Percentiles rank a stretch among this genome's conserved stretches.
phyloP scores from a whole-genome alignment of 2,329 filamentous ascomycete species.

The Gliomastix tumulicola region DNA sequence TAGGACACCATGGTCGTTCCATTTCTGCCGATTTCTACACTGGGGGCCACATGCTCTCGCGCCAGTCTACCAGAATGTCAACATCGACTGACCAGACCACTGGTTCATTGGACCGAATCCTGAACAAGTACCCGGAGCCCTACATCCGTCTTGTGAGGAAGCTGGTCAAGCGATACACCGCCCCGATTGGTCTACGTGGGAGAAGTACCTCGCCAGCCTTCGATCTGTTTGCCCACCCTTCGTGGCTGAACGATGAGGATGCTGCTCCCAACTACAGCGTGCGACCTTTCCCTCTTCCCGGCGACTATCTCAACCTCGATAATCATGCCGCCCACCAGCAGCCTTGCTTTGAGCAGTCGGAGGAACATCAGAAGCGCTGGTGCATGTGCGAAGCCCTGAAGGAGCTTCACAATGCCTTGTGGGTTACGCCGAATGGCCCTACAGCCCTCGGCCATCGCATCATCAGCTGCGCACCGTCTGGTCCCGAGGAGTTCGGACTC shows the following conservation, averaged over 20 bases:
- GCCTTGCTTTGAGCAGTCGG: slow-evolving; percentile 10
- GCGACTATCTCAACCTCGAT: slow-evolving; percentile 38
- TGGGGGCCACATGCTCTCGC: not conserved
- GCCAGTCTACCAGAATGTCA: slow-evolving; percentile 15
- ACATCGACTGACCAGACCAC: slow-evolving; percentile 29
- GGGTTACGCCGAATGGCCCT: slow-evolving; percentile 19
- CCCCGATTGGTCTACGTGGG: slow-evolving; percentile 10
- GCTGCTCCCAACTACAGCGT: slow-evolving; percentile 11
- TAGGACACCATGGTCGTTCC: not conserved
- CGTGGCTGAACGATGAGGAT: slow-evolving; percentile 19
- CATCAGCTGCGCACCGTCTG: slow-evolving; percentile 8
- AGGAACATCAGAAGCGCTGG: slow-evolving; percentile 13
- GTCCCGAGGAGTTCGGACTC: slow-evolving; percentile 6
- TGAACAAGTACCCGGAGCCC: slow-evolving; percentile 20
- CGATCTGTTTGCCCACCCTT: no score
- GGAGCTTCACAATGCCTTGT: slow-evolving; percentile 15
- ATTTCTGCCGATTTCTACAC: not conserved
- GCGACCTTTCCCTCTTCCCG: slow-evolving; percentile 30
- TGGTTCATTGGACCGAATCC: slow-evolving; percentile 22
- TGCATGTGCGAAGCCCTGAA: slow-evolving; percentile 19
- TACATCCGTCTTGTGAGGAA: slow-evolving; percentile 28
- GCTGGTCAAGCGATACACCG: slow-evolving; percentile 30
- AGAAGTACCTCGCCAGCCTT: slow-evolving; percentile 17
- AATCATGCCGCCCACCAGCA: slow-evolving; percentile 6
- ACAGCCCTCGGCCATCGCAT: slow-evolving; percentile 8